Percentiles rank a stretch among this genome's conserved stretches.
These are phyloP conservation scores for Yarrowia galli DNA, from an alignment of 1,139 yeast species.

Conservation along the genomic window DNA sequence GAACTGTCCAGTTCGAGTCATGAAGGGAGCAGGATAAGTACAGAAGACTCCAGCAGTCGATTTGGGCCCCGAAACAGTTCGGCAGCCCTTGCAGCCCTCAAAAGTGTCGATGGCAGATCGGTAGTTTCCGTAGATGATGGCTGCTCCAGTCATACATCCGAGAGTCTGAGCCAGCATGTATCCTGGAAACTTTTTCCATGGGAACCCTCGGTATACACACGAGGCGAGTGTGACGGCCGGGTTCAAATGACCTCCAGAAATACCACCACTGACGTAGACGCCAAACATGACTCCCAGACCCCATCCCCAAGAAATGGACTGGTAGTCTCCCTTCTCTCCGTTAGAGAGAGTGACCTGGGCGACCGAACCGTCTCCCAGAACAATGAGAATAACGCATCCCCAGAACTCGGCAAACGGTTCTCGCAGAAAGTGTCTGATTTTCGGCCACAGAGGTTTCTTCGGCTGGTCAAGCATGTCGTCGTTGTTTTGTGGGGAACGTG, in stretches of 20 bases:
- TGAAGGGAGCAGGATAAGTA: constrained; percentile 55
- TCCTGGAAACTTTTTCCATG: constrained; percentile 48
- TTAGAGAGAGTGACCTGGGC: constrained; percentile 54
- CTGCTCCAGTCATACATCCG: constrained; percentile 48
- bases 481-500: neutral
- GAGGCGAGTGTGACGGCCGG: constrained; percentile 50
- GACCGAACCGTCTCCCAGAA: constrained; percentile 58
- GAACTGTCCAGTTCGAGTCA: constrained; percentile 56
- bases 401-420: constrained; percentile 56
- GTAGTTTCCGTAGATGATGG: constrained; percentile 48
- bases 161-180: constrained; percentile 47
- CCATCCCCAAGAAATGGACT: constrained; percentile 58
- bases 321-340: constrained; percentile 54
- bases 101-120: constrained; percentile 46
- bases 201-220: constrained; percentile 48
- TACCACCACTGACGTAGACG: constrained; percentile 49
- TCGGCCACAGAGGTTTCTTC: constrained; percentile 29
- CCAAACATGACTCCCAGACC: constrained; percentile 61
- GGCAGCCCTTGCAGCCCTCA: constrained; percentile 46
- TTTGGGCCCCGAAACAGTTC: constrained; percentile 47
- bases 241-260: constrained; percentile 50
- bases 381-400: constrained; percentile 56
- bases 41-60: constrained; percentile 56
- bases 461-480: constrained; percentile 21
- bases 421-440: constrained; percentile 42